These are phyloP conservation scores for Chlamydomonas sp. DNA, from an alignment of 139 green algal species.

Conservation along the genomic window DNA sequence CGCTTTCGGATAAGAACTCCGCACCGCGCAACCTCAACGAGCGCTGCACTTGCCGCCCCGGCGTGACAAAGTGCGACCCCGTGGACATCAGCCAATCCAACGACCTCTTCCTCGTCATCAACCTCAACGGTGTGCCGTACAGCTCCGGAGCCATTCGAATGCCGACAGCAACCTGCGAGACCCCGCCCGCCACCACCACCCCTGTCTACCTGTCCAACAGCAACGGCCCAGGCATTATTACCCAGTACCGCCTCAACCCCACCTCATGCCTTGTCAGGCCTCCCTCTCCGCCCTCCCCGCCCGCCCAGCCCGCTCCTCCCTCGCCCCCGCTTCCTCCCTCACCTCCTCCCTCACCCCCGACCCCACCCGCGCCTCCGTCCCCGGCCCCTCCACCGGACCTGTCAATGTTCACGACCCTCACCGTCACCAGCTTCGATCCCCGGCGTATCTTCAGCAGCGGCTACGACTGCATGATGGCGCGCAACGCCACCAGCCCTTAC, in stretches of 20 bases:
- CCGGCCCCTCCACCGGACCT: conserved; percentile 6
- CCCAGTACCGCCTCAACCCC: not conserved
- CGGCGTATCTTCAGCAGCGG: conserved; percentile 16
- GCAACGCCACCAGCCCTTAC: not conserved
- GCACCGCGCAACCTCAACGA: conserved; percentile 21
- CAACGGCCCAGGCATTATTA: conserved; percentile 26
- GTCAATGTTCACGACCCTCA: not conserved
- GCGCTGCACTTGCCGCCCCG: conserved; percentile 14
- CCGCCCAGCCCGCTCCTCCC: not conserved
- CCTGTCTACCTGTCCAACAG: conserved; percentile 1
- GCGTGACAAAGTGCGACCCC: conserved; percentile 4
- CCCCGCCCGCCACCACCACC: not conserved
- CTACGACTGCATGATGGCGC: conserved; percentile 18
- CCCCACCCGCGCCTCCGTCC: not conserved
- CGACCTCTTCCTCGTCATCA: conserved; percentile 11
- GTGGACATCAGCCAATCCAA: conserved; percentile 1
- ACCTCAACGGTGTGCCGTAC: conserved; percentile 36
- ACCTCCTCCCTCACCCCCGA: not conserved
- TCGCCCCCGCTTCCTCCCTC: not conserved
- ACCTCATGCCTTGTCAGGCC: not conserved
- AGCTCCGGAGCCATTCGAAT: not conserved
- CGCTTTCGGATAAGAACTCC: not conserved
- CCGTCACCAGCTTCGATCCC: conserved; percentile 12
- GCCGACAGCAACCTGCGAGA: not conserved
- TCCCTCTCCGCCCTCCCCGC: not conserved